Base-by-base conservation (phyloP, 495 filamentous ascomycete genomes). In the Terfezia claveryi region DNA sequence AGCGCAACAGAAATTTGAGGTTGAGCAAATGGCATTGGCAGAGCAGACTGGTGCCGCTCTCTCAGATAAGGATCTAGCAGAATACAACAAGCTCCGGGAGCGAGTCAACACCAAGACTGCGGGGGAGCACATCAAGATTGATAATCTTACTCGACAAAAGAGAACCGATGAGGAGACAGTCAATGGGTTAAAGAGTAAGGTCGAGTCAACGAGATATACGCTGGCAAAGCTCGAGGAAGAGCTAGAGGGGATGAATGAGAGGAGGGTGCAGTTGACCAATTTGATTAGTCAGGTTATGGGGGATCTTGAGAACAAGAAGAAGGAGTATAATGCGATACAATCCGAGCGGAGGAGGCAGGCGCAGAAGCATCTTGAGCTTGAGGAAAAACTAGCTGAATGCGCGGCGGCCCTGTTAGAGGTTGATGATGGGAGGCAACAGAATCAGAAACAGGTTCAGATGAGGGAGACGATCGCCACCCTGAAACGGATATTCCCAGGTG, bases 141-240 rank as follows among this genome's bases (percentile, higher is more conserved):
- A 87, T 68, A 86, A 86, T 59, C 76, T 93, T 38, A 72, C 74
- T 46, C 87, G 88, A 20, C 85, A 93, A 61, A 71, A 82, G 44
- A 91, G 86, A 69, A 92, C 85, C 1, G 92, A 95, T 59, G 81
- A 87, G 49, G 86, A 86, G 56, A 87, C 85, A 0, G 80, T 85
- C 51, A 89, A 82, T 61, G 93, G 80, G 62, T 68, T 96, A 54
- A 83, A 81, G 66, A 79, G 81, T 61, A 95, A 87, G 67, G 81
- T 94, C 16, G 87, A 94, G 53, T 75, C 71, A 17, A 75, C 80
- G 2, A 73, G 94, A 62, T 81, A 79, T 62, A 78, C 82, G 37
- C 71, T 83, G 14, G 74, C 82, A 52, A 83, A 79, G 57, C 70
- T 93, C 0, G 76, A 89, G 56, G 71, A 70, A 2, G 91, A 95